These are phyloP conservation scores for Protomyces gravidus DNA, from an alignment of 1,139 yeast species.

Conservation along the genomic window DNA sequence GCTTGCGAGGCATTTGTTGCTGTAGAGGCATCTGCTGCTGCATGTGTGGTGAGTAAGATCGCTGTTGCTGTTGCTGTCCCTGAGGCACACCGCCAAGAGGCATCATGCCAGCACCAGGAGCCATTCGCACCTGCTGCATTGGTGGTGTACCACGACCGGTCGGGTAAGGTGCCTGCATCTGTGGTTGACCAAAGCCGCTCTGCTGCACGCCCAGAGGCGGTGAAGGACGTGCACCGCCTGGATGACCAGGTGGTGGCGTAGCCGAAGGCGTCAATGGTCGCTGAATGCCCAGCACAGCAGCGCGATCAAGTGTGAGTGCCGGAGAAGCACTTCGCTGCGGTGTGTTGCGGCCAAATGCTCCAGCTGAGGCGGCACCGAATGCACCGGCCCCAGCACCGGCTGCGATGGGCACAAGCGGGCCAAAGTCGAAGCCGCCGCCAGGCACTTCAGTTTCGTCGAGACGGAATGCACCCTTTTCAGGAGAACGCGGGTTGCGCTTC, in stretches of 20 bases:
- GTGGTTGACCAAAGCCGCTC: slow-evolving; percentile 4
- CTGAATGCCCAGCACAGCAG: slow-evolving; percentile 21
- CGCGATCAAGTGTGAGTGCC: slow-evolving; percentile 14
- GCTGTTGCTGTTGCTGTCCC: slow-evolving; percentile 5
- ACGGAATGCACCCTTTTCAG: slow-evolving; percentile 16
- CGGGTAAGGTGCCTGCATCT: neutral
- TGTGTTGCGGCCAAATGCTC: neutral
- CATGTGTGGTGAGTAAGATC: neutral
- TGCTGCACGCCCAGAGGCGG: neutral
- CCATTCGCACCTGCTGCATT: slow-evolving; percentile 1
- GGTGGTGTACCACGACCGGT: neutral
- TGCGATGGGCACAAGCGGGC: slow-evolving; percentile 8
- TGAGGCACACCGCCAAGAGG: slow-evolving; percentile 5
- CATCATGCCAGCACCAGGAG: neutral
- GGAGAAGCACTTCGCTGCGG: slow-evolving; percentile 20
- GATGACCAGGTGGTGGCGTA: slow-evolving; percentile 24
- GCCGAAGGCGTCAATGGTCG: slow-evolving; percentile 17
- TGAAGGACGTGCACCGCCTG: neutral
- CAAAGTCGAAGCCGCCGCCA: slow-evolving; percentile 23
- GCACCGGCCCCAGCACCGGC: neutral
- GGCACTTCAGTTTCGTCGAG: slow-evolving; percentile 15
- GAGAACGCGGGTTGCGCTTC: slow-evolving; percentile 5
- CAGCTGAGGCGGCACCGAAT: slow-evolving; percentile 2
- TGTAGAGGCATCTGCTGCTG: neutral
- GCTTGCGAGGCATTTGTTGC: neutral